Base-by-base conservation (phyloP, 768 basidiomycete species). In the Lanmaoa pseudosensibilis region DNA sequence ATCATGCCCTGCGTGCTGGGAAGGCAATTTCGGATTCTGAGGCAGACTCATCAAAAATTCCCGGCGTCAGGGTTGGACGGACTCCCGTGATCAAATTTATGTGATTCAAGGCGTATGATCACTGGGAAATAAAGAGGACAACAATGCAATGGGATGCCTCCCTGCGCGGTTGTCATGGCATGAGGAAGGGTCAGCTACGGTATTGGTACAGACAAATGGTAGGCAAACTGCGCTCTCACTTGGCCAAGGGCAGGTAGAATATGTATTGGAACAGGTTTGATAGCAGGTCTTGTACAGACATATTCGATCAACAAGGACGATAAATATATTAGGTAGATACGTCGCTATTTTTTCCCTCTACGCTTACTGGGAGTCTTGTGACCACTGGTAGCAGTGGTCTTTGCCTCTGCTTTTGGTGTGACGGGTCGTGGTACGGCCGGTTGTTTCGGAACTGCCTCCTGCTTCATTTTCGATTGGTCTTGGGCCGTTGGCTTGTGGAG, bases 401-500 rank as follows among this genome's bases (percentile, higher is more conserved):
- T 61, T 39, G 46, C 57, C 21, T 52, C 60, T n/a, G 27, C 37
- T 44, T 65, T 60, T 23, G 50, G 33, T 43, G 34, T 13, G 37
- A 36, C 13, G 0, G 56, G 46, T 16, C 50, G 18, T 23, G 62
- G 30, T 7, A 46, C 27, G 3, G 43, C 12, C 10, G 56, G 46
- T 30, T 37, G 57, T 33, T 60, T 60, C 19, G 48, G n/a, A 19
- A 23, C 46, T 2, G 36, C 15, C 25, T 58, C 46, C 40, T 55
- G 27, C 10, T 50, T 58, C 4, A 54, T 16, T 47, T 63, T 61
- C 2, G 58, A 37, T 16, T 25, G 43, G 27, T 10, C 41, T 46
- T 34, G 46, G 19, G 55, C 21, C 0, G 62, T 36, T 9, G 67
- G 64, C 33, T 68, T 71, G 68, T 93, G 92, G 60, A 92, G 67